Evolutionary conservation across 805 yeast species (phyloP).

Genomic region (Cyberlindnera galapagoensis): DNA sequence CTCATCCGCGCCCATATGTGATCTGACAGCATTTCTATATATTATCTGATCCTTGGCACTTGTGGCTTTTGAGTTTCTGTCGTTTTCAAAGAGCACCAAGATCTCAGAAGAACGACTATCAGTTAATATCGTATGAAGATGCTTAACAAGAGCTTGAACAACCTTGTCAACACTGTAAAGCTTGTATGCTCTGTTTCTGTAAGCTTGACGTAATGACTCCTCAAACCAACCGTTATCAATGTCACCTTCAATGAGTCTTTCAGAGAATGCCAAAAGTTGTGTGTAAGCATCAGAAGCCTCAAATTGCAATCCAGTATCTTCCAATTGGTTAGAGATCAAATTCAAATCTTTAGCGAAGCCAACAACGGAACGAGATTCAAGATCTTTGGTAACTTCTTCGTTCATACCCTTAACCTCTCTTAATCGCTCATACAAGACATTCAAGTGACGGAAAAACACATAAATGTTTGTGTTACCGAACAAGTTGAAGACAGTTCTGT

Average conservation of each 20-base stretch:
- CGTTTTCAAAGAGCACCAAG: constrained; percentile 74
- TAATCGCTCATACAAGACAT: constrained; percentile 75
- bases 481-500: constrained; percentile 59
- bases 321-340: constrained; percentile 70
- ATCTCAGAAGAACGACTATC: constrained; percentile 79
- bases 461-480: constrained; percentile 88
- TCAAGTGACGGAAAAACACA: constrained; percentile 80
- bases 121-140: constrained; percentile 75
- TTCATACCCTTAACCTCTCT: constrained; percentile 70
- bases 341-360: constrained; percentile 85
- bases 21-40: constrained; percentile 82
- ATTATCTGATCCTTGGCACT: constrained; percentile 83
- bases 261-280: constrained; percentile 72
- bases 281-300: constrained; percentile 63
- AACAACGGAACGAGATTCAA: constrained; percentile 54
- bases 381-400: constrained; percentile 64
- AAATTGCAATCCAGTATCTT: constrained; percentile 73
- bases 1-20: constrained; percentile 78
- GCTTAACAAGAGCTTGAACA: constrained; percentile 75
- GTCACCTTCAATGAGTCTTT: constrained; percentile 77
- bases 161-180: constrained; percentile 91
- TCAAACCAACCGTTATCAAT: constrained; percentile 93
- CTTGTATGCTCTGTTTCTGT: constrained; percentile 87
- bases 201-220: constrained; percentile 91
- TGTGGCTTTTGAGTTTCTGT: constrained; percentile 56